Evolutionary conservation across 1,139 yeast species (phyloP).

Genomic region (Taphrina flavorubra): DNA sequence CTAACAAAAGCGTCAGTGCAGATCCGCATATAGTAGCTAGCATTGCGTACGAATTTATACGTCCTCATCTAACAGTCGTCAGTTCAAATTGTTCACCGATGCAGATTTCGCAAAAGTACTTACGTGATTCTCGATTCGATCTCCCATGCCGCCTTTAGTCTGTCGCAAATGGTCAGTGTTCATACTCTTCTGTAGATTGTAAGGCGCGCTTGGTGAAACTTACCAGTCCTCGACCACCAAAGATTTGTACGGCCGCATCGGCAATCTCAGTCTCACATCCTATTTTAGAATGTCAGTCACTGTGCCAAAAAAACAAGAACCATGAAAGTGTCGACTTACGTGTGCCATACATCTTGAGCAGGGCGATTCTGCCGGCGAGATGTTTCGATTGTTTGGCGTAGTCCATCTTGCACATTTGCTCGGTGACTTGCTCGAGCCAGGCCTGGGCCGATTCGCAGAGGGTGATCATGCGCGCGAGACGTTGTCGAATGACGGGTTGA

Average conservation of each 20-base stretch:
- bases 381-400: slow-evolving; percentile 53
- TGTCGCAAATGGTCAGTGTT: background rate
- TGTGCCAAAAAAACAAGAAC: background rate
- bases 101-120: background rate
- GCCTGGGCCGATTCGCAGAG: slow-evolving; percentile 54
- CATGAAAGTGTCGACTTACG: slow-evolving; percentile 46
- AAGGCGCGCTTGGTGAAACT: too few species aligned
- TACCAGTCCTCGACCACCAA: slow-evolving; percentile 55
- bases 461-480: slow-evolving; percentile 56
- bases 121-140: slow-evolving; percentile 54
- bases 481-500: slow-evolving; percentile 56
- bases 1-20: background rate
- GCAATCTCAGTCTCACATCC: slow-evolving; percentile 53
- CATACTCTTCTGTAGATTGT: too few species aligned
- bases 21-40: background rate
- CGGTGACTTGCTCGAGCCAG: slow-evolving; percentile 53
- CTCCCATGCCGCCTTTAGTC: slow-evolving; percentile 57
- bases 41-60: slow-evolving; percentile 51
- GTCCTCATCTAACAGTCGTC: slow-evolving; percentile 51
- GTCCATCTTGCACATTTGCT: slow-evolving; percentile 51
- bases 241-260: slow-evolving; percentile 57
- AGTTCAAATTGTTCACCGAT: background rate
- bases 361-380: slow-evolving; percentile 57
- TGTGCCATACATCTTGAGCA: slow-evolving; percentile 55
- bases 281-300: background rate